Percentiles rank a stretch among this genome's conserved stretches.
These are phyloP conservation scores for Neurospora sp. DNA, from an alignment of 495 filamentous ascomycete genomes.

Conservation along the genomic window DNA sequence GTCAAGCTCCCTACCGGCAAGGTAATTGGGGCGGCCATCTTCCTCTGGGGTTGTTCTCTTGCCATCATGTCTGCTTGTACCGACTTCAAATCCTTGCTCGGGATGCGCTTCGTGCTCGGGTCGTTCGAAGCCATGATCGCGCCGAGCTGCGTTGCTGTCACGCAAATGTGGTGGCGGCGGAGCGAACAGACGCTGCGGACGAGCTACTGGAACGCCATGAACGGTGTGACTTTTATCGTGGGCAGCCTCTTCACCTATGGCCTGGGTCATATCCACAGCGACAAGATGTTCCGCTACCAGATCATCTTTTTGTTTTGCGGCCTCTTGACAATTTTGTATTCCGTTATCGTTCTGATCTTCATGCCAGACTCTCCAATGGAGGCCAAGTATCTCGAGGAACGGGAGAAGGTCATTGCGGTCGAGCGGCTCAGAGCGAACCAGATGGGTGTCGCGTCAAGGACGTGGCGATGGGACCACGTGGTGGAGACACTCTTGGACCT, in stretches of 20 bases:
- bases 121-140: constrained; percentile 36
- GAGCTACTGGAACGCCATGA: constrained; percentile 43
- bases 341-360: constrained; percentile 25
- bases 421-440: constrained; percentile 40
- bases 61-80: constrained; percentile 30
- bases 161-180: constrained; percentile 47
- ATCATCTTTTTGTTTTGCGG: constrained; percentile 49
- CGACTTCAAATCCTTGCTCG: constrained; percentile 35
- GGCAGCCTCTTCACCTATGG: constrained; percentile 46
- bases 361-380: constrained; percentile 53
- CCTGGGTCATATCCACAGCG: constrained; percentile 47
- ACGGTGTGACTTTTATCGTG: constrained; percentile 37
- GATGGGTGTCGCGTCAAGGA: constrained; percentile 33
- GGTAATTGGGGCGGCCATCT: constrained; percentile 28
- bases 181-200: constrained; percentile 41
- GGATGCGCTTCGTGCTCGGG: constrained; percentile 30
- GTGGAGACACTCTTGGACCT: constrained; percentile 49
- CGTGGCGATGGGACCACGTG: constrained; percentile 40
- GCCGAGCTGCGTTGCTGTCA: constrained; percentile 39
- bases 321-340: constrained; percentile 31
- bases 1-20: constrained; percentile 41
- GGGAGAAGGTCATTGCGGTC: constrained; percentile 51
- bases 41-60: constrained; percentile 31
- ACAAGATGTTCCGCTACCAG: constrained; percentile 46
- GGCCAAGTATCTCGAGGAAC: constrained; percentile 46